Conservation (phyloP, 768 basidiomycete genomes). For the Dioszegia aurantiaca region DNA sequence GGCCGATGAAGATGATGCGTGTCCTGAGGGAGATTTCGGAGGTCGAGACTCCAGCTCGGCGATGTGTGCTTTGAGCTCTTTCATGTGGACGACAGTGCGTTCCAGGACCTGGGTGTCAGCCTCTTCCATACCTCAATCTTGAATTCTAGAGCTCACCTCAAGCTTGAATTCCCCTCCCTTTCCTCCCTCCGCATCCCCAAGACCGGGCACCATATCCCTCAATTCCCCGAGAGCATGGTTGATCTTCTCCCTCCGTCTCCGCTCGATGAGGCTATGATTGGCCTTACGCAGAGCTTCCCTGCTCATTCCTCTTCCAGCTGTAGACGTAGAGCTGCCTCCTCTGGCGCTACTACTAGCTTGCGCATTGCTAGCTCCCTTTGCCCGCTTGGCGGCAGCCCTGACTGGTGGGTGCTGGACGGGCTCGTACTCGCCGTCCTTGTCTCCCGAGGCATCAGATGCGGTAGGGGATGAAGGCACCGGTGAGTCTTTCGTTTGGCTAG, state of each 20-base stretch:
- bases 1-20: background rate
- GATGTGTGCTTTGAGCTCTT: constrained; percentile 65
- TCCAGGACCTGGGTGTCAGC: constrained; percentile 57
- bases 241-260: constrained; percentile 89
- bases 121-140: background rate
- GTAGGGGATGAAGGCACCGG: constrained; percentile 6
- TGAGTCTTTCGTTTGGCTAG: background rate
- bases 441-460: constrained; percentile 3
- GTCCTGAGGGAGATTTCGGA: background rate
- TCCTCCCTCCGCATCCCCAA: constrained; percentile 57
- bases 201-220: constrained; percentile 68
- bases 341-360: background rate
- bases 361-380: background rate
- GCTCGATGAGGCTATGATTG: constrained; percentile 93
- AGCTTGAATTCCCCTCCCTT: constrained; percentile 88
- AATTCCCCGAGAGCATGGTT: constrained; percentile 81
- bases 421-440: constrained; percentile 11
- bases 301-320: constrained; percentile 13
- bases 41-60: constrained; percentile 52
- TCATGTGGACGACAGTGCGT: constrained; percentile 73
- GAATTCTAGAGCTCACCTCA: constrained; percentile 59
- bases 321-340: background rate
- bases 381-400: background rate
- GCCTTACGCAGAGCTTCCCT: constrained; percentile 82
- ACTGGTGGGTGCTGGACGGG: background rate